Percentiles rank a stretch among this genome's conserved stretches.
These are phyloP conservation scores for Fragosphaeria purpurea DNA, from an alignment of 2,329 filamentous ascomycete genomes.

Conservation along the genomic window DNA sequence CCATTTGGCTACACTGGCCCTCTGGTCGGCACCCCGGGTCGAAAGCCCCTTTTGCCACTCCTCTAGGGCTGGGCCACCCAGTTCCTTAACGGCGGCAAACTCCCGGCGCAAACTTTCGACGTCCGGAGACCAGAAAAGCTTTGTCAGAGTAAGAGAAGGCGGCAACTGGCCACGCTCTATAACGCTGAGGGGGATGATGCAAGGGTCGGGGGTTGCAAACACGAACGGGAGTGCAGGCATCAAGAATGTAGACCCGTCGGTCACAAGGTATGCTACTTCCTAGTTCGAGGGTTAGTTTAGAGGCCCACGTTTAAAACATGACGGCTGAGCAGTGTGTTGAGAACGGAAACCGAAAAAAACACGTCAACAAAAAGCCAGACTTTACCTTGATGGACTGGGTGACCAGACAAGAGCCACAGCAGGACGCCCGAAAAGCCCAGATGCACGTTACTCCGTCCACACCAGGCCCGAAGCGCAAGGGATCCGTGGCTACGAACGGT, in stretches of 20 bases:
- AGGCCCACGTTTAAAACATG: neutral
- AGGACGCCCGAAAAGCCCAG: constrained; percentile 60
- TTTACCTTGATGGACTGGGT: constrained; percentile 55
- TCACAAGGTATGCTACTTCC: constrained; percentile 60
- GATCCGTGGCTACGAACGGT: constrained; percentile 23
- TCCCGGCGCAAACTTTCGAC: constrained; percentile 53
- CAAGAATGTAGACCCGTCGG: constrained; percentile 48
- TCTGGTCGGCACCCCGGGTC: constrained; percentile 47
- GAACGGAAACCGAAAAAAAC: neutral
- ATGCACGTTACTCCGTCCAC: constrained; percentile 49
- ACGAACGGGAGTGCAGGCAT: constrained; percentile 60
- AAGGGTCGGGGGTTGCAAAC: constrained; percentile 50
- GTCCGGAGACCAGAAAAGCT: constrained; percentile 55
- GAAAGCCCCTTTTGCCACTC: constrained; percentile 74
- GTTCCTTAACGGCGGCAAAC: constrained; percentile 51
- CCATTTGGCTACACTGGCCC: constrained; percentile 57
- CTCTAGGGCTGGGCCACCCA: constrained; percentile 58
- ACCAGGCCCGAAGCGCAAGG: constrained; percentile 54
- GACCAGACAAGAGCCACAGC: constrained; percentile 57
- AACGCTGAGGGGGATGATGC: constrained; percentile 47
- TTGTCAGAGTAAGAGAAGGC: constrained; percentile 43
- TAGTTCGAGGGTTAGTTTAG: constrained; percentile 24
- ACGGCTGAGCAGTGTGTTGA: neutral
- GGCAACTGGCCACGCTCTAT: constrained; percentile 42
- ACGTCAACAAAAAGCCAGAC: neutral